Evolutionary conservation across 805 yeast genomes (phyloP), one percentile per base, ranked within the genome.

Genomic region (Clavispora carvajalis): DNA sequence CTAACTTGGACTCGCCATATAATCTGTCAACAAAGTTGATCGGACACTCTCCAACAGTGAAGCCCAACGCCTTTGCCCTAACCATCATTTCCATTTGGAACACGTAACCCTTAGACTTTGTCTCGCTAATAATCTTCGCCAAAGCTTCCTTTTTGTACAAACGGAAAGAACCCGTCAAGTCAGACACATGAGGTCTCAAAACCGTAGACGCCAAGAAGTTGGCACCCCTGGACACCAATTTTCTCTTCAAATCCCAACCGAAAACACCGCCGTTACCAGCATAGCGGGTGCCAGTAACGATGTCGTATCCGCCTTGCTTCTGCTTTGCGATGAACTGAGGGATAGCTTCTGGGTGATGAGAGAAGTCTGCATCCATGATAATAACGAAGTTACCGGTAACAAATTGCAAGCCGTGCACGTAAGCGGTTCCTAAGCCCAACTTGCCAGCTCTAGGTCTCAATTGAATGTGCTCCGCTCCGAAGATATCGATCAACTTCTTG

Each of bases 31-130:
- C 91, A 54, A 84, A 83, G 46, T 79, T 74, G 51, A 83, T 83
- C 36, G 90, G 90, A 23, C 82, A 89, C 59, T 83, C 91, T 22
- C 84, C 90, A 51, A 83, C 81, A 13, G 77, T 70, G 64, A 74
- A 80, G n/a, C 82, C 82, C 58, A 80, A 64, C n/a, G 81, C 69
- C 57, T 85, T 74, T 30, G 91, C 91, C 51, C 91, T 76, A 18
- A 83, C 91, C 78, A 83, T 81, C 89, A 83, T 82, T 64, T 83
- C 91, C 91, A 83, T 83, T 66, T 83, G 91, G 77, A 83, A 83
- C 31, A 84, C 91, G 53, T 84, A 83, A 38, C 91, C 91, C 65
- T 84, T 83, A 26, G 85, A 78, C 56, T 76, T 72, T 36, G 90
- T 82, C 43, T 72, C 83, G 36, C 68, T 75, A 48, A 83, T 84